phyloP scores from a whole-genome alignment of 495 filamentous ascomycete species.

The Trypethelium eluteriae region DNA sequence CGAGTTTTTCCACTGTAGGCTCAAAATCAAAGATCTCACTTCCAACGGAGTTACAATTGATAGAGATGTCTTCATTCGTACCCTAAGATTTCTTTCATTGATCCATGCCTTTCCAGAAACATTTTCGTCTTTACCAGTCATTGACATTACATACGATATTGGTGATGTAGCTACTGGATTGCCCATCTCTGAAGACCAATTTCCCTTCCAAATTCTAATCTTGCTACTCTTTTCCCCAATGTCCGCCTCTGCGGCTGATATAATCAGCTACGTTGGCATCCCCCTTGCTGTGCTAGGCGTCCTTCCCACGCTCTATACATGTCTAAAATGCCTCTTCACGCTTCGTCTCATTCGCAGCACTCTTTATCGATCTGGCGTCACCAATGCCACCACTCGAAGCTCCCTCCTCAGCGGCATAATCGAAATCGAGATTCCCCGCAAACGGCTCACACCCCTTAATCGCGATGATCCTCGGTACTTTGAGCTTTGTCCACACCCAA shows the following conservation, averaged over 20 bases:
- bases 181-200: too few relatives aligned
- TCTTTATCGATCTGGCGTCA: conserved; percentile 45
- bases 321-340: conserved; percentile 45
- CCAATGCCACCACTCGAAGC: conserved; percentile 48
- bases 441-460: conserved; percentile 53
- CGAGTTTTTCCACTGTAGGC: background rate
- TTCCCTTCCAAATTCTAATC: too few relatives aligned
- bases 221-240: background rate
- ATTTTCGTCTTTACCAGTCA: too few relatives aligned
- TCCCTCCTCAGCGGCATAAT: conserved; percentile 58
- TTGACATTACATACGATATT: too few relatives aligned
- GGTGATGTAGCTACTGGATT: too few relatives aligned
- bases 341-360: conserved; percentile 50
- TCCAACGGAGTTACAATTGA: background rate
- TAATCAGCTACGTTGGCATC: conserved; percentile 52
- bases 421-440: conserved; percentile 57
- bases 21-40: background rate
- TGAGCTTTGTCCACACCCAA: conserved; percentile 41
- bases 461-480: conserved; percentile 51
- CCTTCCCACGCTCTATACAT: conserved; percentile 57
- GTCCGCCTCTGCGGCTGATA: conserved; percentile 30
- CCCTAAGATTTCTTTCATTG: background rate
- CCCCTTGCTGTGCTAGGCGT: conserved; percentile 61
- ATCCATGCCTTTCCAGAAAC: background rate
- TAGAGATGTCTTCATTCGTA: background rate